Evolutionary conservation across 441 rosid genomes (phyloP).

Genomic region (Erodium moschatum): DNA sequence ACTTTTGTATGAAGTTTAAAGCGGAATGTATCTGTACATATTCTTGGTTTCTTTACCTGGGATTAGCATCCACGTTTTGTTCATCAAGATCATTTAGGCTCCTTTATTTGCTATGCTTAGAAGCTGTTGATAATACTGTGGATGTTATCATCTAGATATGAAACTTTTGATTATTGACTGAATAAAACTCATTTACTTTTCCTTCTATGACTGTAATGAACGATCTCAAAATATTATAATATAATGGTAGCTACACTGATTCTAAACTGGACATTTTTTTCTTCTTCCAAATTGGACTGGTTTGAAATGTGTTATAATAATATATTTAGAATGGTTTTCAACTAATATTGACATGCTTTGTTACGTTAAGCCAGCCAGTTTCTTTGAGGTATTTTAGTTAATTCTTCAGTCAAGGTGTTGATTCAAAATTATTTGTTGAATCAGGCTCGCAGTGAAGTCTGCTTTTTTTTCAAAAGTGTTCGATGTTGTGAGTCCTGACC

Average conservation of each 20-base stretch:
- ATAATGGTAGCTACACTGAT: neutral
- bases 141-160: neutral
- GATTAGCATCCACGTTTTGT: neutral
- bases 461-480: constrained; percentile 40
- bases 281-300: neutral
- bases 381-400: neutral
- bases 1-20: neutral
- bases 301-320: neutral
- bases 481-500: constrained; percentile 40
- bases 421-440: constrained; percentile 12
- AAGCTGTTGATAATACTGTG: neutral
- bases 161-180: neutral
- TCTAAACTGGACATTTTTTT: no score
- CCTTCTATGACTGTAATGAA: neutral
- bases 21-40: neutral
- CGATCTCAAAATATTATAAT: neutral
- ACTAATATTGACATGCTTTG: constrained; percentile 7
- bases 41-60: neutral
- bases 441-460: constrained; percentile 55
- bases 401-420: neutral
- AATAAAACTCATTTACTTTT: neutral
- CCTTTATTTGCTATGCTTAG: neutral
- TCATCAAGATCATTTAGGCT: neutral
- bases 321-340: neutral
- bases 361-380: neutral